phyloP scores from a whole-genome alignment of 495 filamentous ascomycete species.

The Penicillium cinerascens region DNA sequence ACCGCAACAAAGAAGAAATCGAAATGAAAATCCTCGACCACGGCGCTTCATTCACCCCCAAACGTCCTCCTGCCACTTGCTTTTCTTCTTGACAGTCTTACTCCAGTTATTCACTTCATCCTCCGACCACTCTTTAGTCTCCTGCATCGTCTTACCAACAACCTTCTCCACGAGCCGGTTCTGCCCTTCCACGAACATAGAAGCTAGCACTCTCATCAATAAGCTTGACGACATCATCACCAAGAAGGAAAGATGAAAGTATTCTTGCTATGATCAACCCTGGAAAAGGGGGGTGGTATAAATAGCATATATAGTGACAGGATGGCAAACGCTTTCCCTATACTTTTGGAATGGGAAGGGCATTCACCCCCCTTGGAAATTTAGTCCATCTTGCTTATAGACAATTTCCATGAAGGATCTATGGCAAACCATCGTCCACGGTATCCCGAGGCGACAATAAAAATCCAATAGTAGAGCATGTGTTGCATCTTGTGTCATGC shows the following conservation, averaged over 20 bases:
- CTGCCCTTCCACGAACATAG: constrained; percentile 50
- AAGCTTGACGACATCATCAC: constrained; percentile 30
- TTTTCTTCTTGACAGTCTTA: constrained; percentile 40
- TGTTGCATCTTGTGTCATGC: neutral
- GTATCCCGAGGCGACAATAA: neutral
- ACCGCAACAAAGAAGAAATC: neutral
- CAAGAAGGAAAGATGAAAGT: constrained; percentile 4
- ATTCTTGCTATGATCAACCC: neutral
- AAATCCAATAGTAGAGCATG: constrained; percentile 8
- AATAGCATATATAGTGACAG: constrained; percentile 8
- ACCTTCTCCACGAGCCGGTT: constrained; percentile 46
- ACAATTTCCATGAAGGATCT: neutral
- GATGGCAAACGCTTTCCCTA: neutral
- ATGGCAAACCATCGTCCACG: neutral
- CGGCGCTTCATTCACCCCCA: constrained; percentile 17
- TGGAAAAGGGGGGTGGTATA: constrained; percentile 1
- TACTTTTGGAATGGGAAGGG: neutral
- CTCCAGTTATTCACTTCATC: constrained; percentile 38
- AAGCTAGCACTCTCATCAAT: constrained; percentile 40
- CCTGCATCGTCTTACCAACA: constrained; percentile 29
- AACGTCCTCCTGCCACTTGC: constrained; percentile 52
- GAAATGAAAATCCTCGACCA: neutral
- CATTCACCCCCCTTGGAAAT: constrained; percentile 1
- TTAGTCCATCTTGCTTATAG: neutral
- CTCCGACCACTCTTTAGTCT: constrained; percentile 33